Evolutionary conservation across 768 basidiomycete species (phyloP), one percentile per base, ranked within the genome.

Genomic region (Botryobasidium botryosum): DNA sequence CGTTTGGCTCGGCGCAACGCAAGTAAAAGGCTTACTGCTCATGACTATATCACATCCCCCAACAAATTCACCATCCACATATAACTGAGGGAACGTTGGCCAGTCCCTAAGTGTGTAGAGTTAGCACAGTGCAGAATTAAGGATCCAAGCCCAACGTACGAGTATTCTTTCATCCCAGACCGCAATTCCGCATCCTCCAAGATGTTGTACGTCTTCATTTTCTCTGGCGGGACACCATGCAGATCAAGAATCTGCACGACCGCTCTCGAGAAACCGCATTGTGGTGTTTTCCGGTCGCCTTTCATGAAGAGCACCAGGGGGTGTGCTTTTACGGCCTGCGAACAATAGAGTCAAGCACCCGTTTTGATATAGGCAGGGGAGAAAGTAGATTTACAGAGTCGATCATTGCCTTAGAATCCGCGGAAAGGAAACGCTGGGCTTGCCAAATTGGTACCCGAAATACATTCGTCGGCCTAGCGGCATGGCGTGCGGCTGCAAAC

Each of bases 221-320:
- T 90, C 57, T 83, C 78, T 1, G 63, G 50, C 0, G 80, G 73
- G 0, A 96, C 86, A 21, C 77, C 77, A 35, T 91, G 80, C 31
- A 85, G 61, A 39, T 86, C 84, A 41, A 99, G 69, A 38, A 96
- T 75, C 59, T 96, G 91, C 25, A 88, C 72, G 1, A 81, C 88
- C 0, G 92, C 92, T 41, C 92, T 73, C 15, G 90, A 94, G 71
- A 97, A 99, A 10, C 92, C 92, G 50, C 92, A 97, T 54, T 88
- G 77, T 2, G 92, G 92, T 5, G 67, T 58, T 20, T 76, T 69
- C 0, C 84, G 87, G 13, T 81, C 87, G 7, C 94, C 94, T 59
- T 99, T 99, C 92, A 99, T 97, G 67, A 99, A 97, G 4, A 97
- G 66, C 1, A 99, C 94, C 5, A 97, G 71, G 0, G 90, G 90